A percentile compares a stretch with the other conserved stretches of the same genome.
Evolutionary conservation across 148 eudicot species (phyloP).

Genomic region (Spergularia bocconei): DNA sequence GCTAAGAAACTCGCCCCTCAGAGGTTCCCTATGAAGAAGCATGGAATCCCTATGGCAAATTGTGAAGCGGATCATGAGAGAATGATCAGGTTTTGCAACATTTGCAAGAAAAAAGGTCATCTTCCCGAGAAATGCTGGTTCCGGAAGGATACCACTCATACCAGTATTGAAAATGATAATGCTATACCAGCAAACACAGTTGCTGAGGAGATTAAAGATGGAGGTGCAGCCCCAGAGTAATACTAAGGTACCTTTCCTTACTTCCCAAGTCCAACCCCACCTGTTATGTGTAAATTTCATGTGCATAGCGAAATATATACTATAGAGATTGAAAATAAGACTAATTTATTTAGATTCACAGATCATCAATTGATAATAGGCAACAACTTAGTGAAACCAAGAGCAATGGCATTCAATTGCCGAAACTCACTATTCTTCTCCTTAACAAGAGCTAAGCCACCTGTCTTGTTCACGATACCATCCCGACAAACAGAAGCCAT

Average conservation of each 20-base stretch:
- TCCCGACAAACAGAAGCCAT: slow-evolving; percentile 9
- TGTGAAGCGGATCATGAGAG: slow-evolving; percentile 28
- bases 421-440: background rate
- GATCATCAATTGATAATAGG: slow-evolving; percentile 11
- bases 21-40: slow-evolving; percentile 32
- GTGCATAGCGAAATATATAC: no score
- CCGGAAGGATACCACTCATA: slow-evolving; percentile 27
- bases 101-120: slow-evolving; percentile 43
- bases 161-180: slow-evolving; percentile 13
- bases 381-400: slow-evolving; percentile 21
- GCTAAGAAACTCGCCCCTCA: slow-evolving; percentile 27
- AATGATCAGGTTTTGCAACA: slow-evolving; percentile 27
- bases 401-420: slow-evolving; percentile 12
- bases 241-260: slow-evolving; percentile 15
- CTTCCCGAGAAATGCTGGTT: slow-evolving; percentile 39
- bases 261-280: background rate
- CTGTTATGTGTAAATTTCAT: no score
- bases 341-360: background rate
- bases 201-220: slow-evolving; percentile 2
- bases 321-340: background rate
- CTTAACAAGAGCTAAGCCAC: background rate
- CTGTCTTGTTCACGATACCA: background rate
- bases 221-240: background rate
- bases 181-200: slow-evolving; percentile 1
- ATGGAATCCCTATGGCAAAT: slow-evolving; percentile 2